Conservation (phyloP, 805 yeast species). For the Cyberlindnera sargentensis region DNA sequence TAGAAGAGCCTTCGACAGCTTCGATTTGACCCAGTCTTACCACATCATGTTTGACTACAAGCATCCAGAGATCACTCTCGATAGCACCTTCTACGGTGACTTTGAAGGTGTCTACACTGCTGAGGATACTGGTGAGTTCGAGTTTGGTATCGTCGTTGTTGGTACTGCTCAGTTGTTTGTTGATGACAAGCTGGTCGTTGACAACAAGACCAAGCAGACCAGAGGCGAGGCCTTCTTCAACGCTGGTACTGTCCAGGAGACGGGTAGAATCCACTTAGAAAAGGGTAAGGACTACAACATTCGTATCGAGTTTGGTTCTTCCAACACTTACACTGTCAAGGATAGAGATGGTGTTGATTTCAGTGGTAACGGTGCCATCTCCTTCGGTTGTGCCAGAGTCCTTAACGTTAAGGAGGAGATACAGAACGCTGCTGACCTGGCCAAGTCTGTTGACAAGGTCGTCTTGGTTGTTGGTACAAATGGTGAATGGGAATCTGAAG, state of each 20-base stretch:
- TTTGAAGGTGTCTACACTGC: constrained; percentile 41
- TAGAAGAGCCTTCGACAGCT: constrained; percentile 25
- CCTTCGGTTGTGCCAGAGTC: constrained; percentile 27
- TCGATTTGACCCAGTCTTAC: constrained; percentile 15
- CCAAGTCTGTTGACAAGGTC: constrained; percentile 46
- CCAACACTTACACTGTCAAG: constrained; percentile 29
- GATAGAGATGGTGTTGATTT: constrained; percentile 15
- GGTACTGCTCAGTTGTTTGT: constrained; percentile 53
- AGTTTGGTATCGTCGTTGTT: constrained; percentile 42
- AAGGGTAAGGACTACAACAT: constrained; percentile 40
- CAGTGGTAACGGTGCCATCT: constrained; percentile 30
- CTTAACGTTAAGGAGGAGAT: constrained; percentile 28
- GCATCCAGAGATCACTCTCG: constrained; percentile 14
- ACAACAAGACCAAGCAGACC: constrained; percentile 46
- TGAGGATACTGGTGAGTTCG: constrained; percentile 40
- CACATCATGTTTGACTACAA: constrained; percentile 26
- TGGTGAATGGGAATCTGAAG: constrained; percentile 56
- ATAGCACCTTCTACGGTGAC: constrained; percentile 35
- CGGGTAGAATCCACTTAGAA: constrained; percentile 30
- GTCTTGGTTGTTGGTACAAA: constrained; percentile 45
- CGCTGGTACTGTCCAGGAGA: constrained; percentile 47
- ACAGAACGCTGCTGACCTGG: constrained; percentile 38
- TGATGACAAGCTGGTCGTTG: constrained; percentile 46
- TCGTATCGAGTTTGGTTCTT: constrained; percentile 45
- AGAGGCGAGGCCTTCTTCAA: constrained; percentile 46